Percentiles rank a stretch among this genome's conserved stretches.
Evolutionary conservation across 2,329 filamentous ascomycete genomes (phyloP).

Genomic region (Fusarium musae): DNA sequence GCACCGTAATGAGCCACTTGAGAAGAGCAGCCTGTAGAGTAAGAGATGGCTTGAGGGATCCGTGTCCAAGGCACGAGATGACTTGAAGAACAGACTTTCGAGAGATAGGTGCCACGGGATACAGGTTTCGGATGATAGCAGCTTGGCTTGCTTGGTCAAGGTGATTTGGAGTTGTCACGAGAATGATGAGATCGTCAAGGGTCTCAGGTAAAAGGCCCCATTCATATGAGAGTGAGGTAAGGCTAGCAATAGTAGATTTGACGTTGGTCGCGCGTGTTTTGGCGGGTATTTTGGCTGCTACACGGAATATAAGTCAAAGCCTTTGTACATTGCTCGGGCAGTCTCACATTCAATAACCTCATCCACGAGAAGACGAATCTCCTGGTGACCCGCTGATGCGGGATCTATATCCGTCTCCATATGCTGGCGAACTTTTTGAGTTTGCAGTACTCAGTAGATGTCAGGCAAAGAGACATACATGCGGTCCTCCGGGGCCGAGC

Average conservation of each 20-base stretch:
- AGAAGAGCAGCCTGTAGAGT: constrained; percentile 76
- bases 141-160: constrained; percentile 81
- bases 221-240: constrained; percentile 73
- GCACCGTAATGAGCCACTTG: constrained; percentile 81
- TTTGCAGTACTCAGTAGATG: background rate
- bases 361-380: constrained; percentile 50
- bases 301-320: background rate
- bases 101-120: constrained; percentile 74
- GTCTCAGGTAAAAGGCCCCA: constrained; percentile 71
- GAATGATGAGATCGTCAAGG: constrained; percentile 71
- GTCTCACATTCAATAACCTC: constrained; percentile 51
- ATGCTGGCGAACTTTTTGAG: background rate
- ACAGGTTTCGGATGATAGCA: constrained; percentile 77
- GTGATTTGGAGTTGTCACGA: constrained; percentile 73
- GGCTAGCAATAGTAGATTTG: constrained; percentile 70
- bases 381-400: constrained; percentile 44
- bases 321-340: background rate
- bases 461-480: background rate
- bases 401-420: constrained; percentile 43
- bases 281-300: constrained; percentile 69
- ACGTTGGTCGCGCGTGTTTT: constrained; percentile 74
- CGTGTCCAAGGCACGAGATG: constrained; percentile 80
- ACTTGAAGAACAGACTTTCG: constrained; percentile 71
- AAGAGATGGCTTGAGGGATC: constrained; percentile 77
- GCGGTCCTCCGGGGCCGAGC: constrained; percentile 19